Percentiles rank a stretch among this genome's conserved stretches.
Conservation (phyloP, 2,329 filamentous ascomycete species). For the Pseudopithomyces chartarum region DNA sequence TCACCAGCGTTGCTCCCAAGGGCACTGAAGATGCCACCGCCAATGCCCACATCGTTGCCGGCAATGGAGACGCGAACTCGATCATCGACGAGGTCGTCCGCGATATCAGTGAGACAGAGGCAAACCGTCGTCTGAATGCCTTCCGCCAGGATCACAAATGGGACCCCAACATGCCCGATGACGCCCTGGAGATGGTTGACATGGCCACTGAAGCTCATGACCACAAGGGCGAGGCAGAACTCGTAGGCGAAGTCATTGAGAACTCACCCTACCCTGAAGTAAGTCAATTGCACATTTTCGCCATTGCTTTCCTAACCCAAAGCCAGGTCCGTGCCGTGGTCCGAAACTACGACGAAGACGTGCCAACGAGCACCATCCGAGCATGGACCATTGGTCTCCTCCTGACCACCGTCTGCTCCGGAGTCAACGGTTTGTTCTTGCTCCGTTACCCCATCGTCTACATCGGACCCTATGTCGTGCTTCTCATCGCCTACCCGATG, state of each 20-base stretch:
- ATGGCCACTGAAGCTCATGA: constrained; percentile 5
- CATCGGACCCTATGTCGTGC: constrained; percentile 35
- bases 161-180: constrained; percentile 17
- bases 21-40: not conserved
- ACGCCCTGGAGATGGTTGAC: constrained; percentile 7
- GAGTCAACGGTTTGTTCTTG: constrained; percentile 37
- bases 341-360: constrained; percentile 14
- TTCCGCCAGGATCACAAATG: constrained; percentile 7
- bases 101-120: constrained; percentile 2
- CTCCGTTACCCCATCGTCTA: constrained; percentile 37
- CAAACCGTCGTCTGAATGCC: not conserved
- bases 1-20: not conserved
- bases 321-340: constrained; percentile 15
- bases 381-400: constrained; percentile 37
- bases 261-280: constrained; percentile 17
- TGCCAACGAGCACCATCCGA: constrained; percentile 36
- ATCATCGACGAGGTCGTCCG: constrained; percentile 3
- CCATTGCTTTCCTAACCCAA: not conserved
- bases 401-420: constrained; percentile 28
- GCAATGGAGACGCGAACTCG: not conserved
- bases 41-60: not conserved
- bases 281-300: not conserved
- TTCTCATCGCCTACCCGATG: constrained; percentile 48
- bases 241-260: constrained; percentile 10
- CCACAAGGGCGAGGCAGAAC: not conserved